Evolutionary conservation across 176 grass and related monocot species (phyloP), one percentile per base, ranked within the genome.

Genomic region (Urochloa ruziziensis): DNA sequence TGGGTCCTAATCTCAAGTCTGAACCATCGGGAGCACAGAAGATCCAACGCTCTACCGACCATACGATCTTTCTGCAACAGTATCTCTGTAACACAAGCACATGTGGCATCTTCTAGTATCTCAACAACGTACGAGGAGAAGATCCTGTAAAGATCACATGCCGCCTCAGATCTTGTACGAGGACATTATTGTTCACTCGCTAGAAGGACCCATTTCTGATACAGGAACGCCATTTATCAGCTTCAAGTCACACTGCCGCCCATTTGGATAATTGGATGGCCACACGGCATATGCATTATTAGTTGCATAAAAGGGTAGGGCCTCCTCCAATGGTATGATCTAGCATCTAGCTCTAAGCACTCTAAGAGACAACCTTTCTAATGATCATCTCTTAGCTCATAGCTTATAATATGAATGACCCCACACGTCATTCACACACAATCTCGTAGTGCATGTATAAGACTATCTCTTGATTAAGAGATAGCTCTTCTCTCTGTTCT

Each of bases 21-120:
- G 23, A 27, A 25, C 77, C 58, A 75, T n/a, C 15, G 2, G 10
- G 24, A 62, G 60, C 40, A 63, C 27, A 34, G 10, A 17, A 15
- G 68, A 74, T 74, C 75, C 10, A 62, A 28, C 76, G 65, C 35
- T 43, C 8, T 25, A 28, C 57, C 77, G 70, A 75, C 60, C 68
- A 58, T 14, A 36, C 23, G 35, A 74, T 21, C 84, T 23, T 67
- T 57, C 11, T 36, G 32, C 36, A 56, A 42, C 78, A 75, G 58
- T 42, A 14, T 73, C 46, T 39, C 37, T 58, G 27, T 14, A 74
- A 47, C 47, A 59, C 33, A 66, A 7, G 9, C 58, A 70, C 44
- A n/a, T 60, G 73, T 70, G 27, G 64, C 37, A 67, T 56, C n/a
- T 54, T 65, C 24, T 54, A 44, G n/a, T 54, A 44, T 25, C 34